phyloP scores from a whole-genome alignment of 1,139 yeast genomes.

The Geotrichum fermentans region DNA sequence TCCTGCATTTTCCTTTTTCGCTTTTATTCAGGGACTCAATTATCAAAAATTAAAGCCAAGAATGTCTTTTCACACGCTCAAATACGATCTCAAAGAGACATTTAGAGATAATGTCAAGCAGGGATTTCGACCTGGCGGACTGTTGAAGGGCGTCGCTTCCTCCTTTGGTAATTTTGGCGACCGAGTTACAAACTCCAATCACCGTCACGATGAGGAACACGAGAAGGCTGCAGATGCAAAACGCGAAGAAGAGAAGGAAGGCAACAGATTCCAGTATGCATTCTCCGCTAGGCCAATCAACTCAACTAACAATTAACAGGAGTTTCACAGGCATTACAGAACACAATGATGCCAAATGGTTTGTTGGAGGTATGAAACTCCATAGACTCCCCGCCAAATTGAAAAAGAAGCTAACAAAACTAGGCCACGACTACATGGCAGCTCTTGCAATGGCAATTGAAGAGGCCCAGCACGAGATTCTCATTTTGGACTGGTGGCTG shows the following conservation, averaged over 20 bases:
- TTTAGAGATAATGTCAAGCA: slow-evolving; percentile 17
- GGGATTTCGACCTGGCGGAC: slow-evolving; percentile 11
- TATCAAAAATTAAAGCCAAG: too few species aligned
- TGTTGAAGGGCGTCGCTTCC: slow-evolving; percentile 19
- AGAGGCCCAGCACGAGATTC: slow-evolving; percentile 59
- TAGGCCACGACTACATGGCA: slow-evolving; percentile 39
- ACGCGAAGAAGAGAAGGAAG: slow-evolving; percentile 22
- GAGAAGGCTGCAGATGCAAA: slow-evolving; percentile 20
- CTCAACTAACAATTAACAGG: slow-evolving; percentile 5
- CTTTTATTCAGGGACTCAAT: too few species aligned
- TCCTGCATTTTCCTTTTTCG: too few species aligned
- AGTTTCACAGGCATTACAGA: slow-evolving; percentile 52
- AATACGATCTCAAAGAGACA: slow-evolving; percentile 19
- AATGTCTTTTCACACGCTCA: slow-evolving; percentile 21
- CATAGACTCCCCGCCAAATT: neutral
- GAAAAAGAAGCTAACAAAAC: neutral
- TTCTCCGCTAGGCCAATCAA: too few species aligned
- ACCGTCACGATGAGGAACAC: slow-evolving; percentile 25
- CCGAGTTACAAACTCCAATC: slow-evolving; percentile 22
- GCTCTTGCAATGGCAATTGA: slow-evolving; percentile 59
- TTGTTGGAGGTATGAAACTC: slow-evolving; percentile 50
- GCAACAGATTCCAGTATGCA: slow-evolving; percentile 21
- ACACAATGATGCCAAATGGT: slow-evolving; percentile 60
- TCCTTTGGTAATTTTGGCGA: slow-evolving; percentile 22
- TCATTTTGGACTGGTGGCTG: slow-evolving; percentile 65